These are phyloP conservation scores for Phytophthora tentaculata DNA, from an alignment of 352 stramenopile genomes.

Conservation along the genomic window DNA sequence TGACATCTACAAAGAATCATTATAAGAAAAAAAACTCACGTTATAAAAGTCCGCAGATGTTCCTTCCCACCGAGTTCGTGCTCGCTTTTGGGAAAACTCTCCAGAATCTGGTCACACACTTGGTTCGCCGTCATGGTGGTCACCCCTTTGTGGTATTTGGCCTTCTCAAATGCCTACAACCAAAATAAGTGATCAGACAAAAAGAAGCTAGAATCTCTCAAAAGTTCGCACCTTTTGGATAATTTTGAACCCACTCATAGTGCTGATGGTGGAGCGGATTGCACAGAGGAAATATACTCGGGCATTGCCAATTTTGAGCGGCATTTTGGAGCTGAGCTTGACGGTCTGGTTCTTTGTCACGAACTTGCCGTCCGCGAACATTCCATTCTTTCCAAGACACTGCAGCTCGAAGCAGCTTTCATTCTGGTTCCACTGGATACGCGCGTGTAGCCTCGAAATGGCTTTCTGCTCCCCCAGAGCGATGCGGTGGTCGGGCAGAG, in stretches of 20 bases:
- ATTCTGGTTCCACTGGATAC: conserved; percentile 79
- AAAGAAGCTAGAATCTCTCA: conserved; percentile 5
- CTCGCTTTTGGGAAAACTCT: conserved; percentile 77
- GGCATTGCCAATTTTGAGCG: conserved; percentile 80
- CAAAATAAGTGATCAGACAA: conserved; percentile 5
- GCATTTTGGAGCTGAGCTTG: conserved; percentile 71
- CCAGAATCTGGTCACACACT: conserved; percentile 75
- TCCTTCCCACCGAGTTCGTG: conserved; percentile 74
- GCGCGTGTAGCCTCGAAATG: conserved; percentile 76
- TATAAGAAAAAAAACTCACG: conserved; percentile 48
- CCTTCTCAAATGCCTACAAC: conserved; percentile 78
- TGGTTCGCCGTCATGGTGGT: conserved; percentile 65
- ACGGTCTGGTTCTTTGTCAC: conserved; percentile 78
- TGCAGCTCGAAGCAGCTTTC: conserved; percentile 80
- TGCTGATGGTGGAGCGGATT: conserved; percentile 76
- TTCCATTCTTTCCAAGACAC: conserved; percentile 85
- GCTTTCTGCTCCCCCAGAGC: conserved; percentile 82
- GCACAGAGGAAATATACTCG: conserved; percentile 80
- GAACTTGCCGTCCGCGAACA: conserved; percentile 74
- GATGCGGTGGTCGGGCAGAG: conserved; percentile 53
- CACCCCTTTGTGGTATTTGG: conserved; percentile 62
- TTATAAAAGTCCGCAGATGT: conserved; percentile 72
- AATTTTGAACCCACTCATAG: conserved; percentile 85
- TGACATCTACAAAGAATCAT: not conserved
- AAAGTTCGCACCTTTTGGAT: conserved; percentile 61